Evolutionary conservation across 2,329 filamentous ascomycete genomes (phyloP), one percentile per base, ranked within the genome.

Genomic region (Fusarium sp.): DNA sequence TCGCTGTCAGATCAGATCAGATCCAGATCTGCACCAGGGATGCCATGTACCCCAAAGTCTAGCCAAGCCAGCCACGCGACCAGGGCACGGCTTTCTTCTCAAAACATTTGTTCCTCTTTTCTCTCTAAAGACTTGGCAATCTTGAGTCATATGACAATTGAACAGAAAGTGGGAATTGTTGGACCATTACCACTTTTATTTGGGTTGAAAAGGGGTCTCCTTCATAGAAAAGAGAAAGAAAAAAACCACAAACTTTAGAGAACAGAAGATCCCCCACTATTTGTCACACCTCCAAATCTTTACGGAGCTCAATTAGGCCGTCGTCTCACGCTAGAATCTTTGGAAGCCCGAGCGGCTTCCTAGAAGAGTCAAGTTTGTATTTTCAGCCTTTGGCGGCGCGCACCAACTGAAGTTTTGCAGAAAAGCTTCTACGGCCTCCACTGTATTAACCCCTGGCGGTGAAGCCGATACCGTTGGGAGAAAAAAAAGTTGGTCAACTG

Each of bases 321-420:
- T 28, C 15, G 45, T 66, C 64, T 62, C 41, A 49, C 71, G 71
- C 71, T 74, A 74, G 71, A 72, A 74, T 44, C 64, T 68, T 62
- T 54, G 20, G 59, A 71, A 70, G 35, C 17, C 24, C 40, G 22
- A 26, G 50, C 15, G n/a, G n/a, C 50, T 66, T 58, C 61, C 33
- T 4, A 71, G 43, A 68, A 65, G 17, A 41, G 55, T 56, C 65
- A 17, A 41, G 52, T 54, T 65, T 68, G 66, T 20, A 45, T 14
- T 15, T 15, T 13, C n/a, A 62, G 40, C 30, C 19, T 28, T 24
- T n/a, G 48, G 41, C 15, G 28, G 26, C 30, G 15, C 14, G 22
- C 28, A 20, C n/a, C 17, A n/a, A 33, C 30, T 33, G 30, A 33
- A 33, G 30, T 15, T 14, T 33, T 33, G 30, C 43, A 39, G 26